Evolutionary conservation across 345 rosid genomes (phyloP).

Genomic region (Euphorbia lathyris): DNA sequence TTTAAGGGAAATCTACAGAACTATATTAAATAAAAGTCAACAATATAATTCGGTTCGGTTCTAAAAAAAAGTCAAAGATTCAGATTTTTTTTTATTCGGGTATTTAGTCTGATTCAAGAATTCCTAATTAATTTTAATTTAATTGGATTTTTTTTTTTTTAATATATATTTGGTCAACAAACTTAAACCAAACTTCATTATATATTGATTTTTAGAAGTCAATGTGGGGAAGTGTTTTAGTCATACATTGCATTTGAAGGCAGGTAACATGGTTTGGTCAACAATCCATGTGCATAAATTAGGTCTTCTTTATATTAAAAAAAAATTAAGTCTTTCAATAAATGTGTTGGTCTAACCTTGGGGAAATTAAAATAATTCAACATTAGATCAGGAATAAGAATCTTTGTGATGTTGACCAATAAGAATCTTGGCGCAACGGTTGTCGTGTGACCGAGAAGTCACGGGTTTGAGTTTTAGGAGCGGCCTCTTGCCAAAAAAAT

Average conservation of each 20-base stretch:
- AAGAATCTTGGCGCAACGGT: no score
- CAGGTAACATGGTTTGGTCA: slow-evolving; percentile 71
- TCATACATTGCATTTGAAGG: slow-evolving; percentile 48
- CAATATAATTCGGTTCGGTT: no score
- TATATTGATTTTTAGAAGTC: slow-evolving; percentile 38
- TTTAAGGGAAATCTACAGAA: no score
- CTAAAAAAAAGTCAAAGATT: no score
- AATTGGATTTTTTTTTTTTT: slow-evolving; percentile 20
- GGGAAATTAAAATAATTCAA: slow-evolving; percentile 12
- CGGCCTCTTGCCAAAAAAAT: no score
- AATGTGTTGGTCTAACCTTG: slow-evolving; percentile 1
- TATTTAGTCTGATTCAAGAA: no score
- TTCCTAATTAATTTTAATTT: no score
- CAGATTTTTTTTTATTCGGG: no score
- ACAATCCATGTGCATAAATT: slow-evolving; percentile 55
- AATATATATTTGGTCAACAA: slow-evolving; percentile 61
- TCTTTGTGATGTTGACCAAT: slow-evolving; percentile 16
- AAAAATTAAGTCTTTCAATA: background rate
- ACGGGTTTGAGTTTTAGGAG: no score
- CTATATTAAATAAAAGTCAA: no score
- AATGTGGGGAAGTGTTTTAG: slow-evolving; percentile 38
- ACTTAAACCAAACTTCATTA: slow-evolving; percentile 27
- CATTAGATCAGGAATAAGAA: slow-evolving; percentile 9
- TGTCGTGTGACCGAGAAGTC: no score
- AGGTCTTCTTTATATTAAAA: slow-evolving; percentile 1